Base-by-base conservation (phyloP, 1,139 yeast species). In the Pichia sp. region DNA sequence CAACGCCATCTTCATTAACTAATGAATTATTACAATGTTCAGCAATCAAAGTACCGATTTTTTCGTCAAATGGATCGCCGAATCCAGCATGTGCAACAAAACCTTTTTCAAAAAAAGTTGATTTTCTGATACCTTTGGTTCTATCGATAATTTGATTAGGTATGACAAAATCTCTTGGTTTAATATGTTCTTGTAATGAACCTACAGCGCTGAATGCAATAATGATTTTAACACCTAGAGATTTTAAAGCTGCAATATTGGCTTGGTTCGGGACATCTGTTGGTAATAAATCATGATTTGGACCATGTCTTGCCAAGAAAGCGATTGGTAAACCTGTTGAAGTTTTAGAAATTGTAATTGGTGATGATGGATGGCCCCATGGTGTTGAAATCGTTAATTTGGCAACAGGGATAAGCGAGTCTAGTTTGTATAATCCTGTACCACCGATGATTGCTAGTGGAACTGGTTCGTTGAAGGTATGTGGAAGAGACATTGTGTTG, bases 161-260 rank as follows among this genome's bases (percentile, higher is more conserved):
- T 47, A 92, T 70, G 18, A 92, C 97, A 63, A 92, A 92, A 68
- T 92, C 97, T 57, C 97, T 78, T 42, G 98, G 98, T 59, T 77
- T 79, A 67, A 92, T 88, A 56, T 88, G 88, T 56, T 77, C 85
- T 65, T 85, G 95, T 59, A 92, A 76, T 3, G 97, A 90, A 1
- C 99, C 99, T 32, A 94, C 98, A 1, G 98, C 97, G 50, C 92
- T 80, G 66, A 92, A 92, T 20, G 98, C 96, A 51, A 92, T 71
- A 55, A 94, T 85, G 15, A 89, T 90, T 64, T 79, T 82, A 56
- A 88, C 96, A 41, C 96, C 96, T 43, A 92, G 62, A 47, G 75
- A 76, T 70, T 92, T 94, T 65, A 92, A 77, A 8, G 97, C 97
- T 8, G 98, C 97, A 61, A 92, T 90, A 68, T 92, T 92, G 51